phyloP scores from a whole-genome alignment of 176 grass and related monocot genomes.

The Cymbopogon citratus region DNA sequence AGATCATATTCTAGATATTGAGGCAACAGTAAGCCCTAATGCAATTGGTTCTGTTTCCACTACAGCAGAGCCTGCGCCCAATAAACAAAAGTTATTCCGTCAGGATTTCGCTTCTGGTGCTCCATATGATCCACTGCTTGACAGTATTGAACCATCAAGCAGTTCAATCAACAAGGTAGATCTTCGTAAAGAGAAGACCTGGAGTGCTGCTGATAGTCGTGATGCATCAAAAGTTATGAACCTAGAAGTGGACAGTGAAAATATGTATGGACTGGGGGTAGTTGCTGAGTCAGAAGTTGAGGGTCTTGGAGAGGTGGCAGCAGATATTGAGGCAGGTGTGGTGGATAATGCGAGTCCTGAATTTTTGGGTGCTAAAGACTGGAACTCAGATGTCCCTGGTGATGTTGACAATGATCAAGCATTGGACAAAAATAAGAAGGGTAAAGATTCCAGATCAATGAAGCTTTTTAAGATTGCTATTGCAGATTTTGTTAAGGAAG shows the following conservation, averaged over 20 bases:
- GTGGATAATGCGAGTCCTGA: slow-evolving; percentile 88
- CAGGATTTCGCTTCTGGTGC: slow-evolving; percentile 35
- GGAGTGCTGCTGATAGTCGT: slow-evolving; percentile 25
- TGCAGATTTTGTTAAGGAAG: slow-evolving; percentile 96
- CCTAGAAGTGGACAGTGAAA: slow-evolving; percentile 45
- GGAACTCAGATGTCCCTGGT: slow-evolving; percentile 49
- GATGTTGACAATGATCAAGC: slow-evolving; percentile 61
- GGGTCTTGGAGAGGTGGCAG: slow-evolving; percentile 77
- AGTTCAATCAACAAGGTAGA: slow-evolving; percentile 60
- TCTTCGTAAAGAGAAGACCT: slow-evolving; percentile 46
- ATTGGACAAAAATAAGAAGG: slow-evolving; percentile 50
- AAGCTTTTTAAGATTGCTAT: slow-evolving; percentile 88
- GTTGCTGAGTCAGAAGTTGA: slow-evolving; percentile 68
- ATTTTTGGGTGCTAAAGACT: slow-evolving; percentile 52
- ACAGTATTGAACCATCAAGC: slow-evolving; percentile 87
- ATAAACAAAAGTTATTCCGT: slow-evolving; percentile 32
- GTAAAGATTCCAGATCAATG: slow-evolving; percentile 74
- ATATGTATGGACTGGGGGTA: slow-evolving; percentile 43
- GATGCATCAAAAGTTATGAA: slow-evolving; percentile 44
- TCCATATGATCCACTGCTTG: slow-evolving; percentile 82
- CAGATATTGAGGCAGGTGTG: slow-evolving; percentile 62
- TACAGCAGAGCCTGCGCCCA: slow-evolving; percentile 35
- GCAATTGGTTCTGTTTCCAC: slow-evolving; percentile 40
- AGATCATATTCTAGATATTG: slow-evolving; percentile 44
- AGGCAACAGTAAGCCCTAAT: slow-evolving; percentile 31